Evolutionary conservation across 805 yeast genomes (phyloP).

Genomic region (Wickerhamiella shivajii): DNA sequence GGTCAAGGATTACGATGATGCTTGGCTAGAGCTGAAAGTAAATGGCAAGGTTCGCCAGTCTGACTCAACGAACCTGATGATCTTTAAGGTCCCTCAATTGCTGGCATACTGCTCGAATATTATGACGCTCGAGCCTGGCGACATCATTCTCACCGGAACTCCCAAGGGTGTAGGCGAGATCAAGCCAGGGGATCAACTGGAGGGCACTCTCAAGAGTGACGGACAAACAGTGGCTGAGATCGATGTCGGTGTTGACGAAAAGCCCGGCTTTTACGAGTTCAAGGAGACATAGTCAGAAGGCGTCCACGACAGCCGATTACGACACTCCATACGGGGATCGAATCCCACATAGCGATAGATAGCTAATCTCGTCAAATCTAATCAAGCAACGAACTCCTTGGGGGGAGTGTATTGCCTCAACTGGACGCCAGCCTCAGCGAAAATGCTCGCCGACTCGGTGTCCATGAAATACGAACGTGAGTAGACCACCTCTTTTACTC

Average conservation of each 20-base stretch:
- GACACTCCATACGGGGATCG: no score
- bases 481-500: conserved; percentile 82
- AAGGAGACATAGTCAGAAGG: conserved; percentile 32
- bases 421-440: conserved; percentile 56
- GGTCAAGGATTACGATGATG: conserved; percentile 63
- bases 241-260: conserved; percentile 38
- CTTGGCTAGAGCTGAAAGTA: conserved; percentile 44
- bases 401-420: conserved; percentile 47
- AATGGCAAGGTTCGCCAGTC: conserved; percentile 56
- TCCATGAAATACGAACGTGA: conserved; percentile 92
- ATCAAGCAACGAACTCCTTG: no score
- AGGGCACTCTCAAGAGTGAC: conserved; percentile 44
- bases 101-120: conserved; percentile 68
- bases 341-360: no score
- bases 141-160: conserved; percentile 85
- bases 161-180: conserved; percentile 94
- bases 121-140: conserved; percentile 86
- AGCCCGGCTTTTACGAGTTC: conserved; percentile 46
- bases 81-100: conserved; percentile 72
- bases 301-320: no score
- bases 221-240: conserved; percentile 41
- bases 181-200: conserved; percentile 61
- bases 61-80: conserved; percentile 70
- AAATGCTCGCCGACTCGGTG: conserved; percentile 49
- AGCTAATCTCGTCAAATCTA: no score